phyloP scores from a whole-genome alignment of 345 rosid species.

The Hevea brasiliensis region DNA sequence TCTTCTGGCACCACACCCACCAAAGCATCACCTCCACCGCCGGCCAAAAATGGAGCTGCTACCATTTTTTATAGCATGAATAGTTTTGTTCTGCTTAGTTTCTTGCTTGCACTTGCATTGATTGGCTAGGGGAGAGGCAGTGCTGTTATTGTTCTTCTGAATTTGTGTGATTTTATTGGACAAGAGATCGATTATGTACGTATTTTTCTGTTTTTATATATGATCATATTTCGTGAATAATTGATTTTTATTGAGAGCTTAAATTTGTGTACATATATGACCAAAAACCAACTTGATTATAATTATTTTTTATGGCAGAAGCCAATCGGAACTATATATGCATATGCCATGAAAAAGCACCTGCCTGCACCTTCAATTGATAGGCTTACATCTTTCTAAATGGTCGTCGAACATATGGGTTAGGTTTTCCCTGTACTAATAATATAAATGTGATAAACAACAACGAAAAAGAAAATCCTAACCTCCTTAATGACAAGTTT shows the following conservation, averaged over 20 bases:
- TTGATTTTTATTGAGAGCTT: neutral
- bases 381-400: too few species aligned
- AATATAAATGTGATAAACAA: too few species aligned
- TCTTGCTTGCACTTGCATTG: constrained; percentile 16
- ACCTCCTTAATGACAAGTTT: too few species aligned
- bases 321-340: too few species aligned
- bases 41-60: constrained; percentile 22
- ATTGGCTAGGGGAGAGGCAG: constrained; percentile 62
- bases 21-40: constrained; percentile 25
- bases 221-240: constrained; percentile 14
- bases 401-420: too few species aligned
- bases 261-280: neutral
- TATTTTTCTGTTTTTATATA: constrained; percentile 1
- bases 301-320: too few species aligned
- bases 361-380: too few species aligned
- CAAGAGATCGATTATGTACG: neutral
- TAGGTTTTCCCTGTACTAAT: too few species aligned
- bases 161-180: constrained; percentile 1
- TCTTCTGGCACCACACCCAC: constrained; percentile 25
- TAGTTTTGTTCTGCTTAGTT: constrained; percentile 15
- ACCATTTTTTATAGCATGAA: neutral
- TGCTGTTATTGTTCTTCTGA: constrained; percentile 31
- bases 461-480: too few species aligned
- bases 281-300: too few species aligned
- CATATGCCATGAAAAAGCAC: too few species aligned